A percentile compares a stretch with the other conserved stretches of the same genome.
phyloP scores from a whole-genome alignment of 75 land plant species.

The Picea glauca region DNA sequence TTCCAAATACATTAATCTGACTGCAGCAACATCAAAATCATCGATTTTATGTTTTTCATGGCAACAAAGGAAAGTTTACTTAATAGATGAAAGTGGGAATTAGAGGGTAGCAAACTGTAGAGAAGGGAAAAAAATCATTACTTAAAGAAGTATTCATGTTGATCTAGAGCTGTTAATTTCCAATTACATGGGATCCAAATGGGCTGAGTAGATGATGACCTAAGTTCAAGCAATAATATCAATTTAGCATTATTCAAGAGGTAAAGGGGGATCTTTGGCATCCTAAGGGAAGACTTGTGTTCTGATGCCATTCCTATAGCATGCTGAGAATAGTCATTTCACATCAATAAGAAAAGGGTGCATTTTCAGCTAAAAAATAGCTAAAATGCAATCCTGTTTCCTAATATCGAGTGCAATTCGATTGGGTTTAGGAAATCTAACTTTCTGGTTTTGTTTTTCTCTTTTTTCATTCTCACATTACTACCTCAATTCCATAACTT shows the following conservation, averaged over 20 bases:
- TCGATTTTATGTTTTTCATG: neutral
- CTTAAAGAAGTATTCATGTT: neutral
- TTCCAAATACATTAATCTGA: neutral
- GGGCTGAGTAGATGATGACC: neutral
- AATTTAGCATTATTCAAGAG: neutral
- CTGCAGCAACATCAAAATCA: neutral
- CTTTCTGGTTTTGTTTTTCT: neutral
- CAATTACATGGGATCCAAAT: neutral
- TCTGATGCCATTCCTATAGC: neutral
- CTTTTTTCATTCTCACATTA: neutral
- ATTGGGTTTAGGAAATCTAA: neutral
- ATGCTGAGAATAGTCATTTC: neutral
- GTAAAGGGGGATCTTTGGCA: neutral
- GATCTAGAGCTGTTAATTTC: neutral
- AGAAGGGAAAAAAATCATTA: neutral
- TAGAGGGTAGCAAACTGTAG: neutral
- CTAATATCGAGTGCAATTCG: neutral
- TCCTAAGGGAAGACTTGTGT: neutral
- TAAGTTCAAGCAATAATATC: neutral
- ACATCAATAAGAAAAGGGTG: neutral
- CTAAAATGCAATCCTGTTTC: too few species aligned
- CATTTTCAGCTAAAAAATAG: neutral
- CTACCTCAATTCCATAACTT: neutral
- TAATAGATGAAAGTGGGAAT: neutral
- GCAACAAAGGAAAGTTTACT: neutral